phyloP scores from a whole-genome alignment of 1,139 yeast genomes.

The Yamadazyma pseudoaaseri region DNA sequence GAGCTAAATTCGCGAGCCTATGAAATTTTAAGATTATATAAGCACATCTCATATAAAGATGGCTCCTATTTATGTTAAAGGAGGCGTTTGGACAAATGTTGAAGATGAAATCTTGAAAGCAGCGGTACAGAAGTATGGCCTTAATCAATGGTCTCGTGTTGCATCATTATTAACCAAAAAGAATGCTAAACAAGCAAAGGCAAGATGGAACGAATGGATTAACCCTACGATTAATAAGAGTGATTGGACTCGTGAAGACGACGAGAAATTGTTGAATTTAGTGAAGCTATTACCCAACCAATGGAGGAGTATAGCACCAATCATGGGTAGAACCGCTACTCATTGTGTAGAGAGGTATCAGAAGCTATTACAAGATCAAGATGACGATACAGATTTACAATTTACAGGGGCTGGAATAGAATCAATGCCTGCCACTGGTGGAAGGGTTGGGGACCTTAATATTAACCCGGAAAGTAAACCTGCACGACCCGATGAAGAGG shows the following conservation, averaged over 20 bases:
- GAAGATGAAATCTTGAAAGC: conserved; percentile 91
- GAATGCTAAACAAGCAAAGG: conserved; percentile 88
- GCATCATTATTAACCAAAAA: conserved; percentile 83
- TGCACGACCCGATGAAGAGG: conserved; percentile 77
- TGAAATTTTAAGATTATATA: not conserved
- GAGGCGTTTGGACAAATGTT: conserved; percentile 88
- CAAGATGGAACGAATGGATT: conserved; percentile 89
- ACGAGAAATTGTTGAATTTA: conserved; percentile 63
- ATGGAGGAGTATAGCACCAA: conserved; percentile 86
- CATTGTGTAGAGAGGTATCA: conserved; percentile 90
- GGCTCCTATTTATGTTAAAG: conserved; percentile 78
- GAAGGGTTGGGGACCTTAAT: conserved; percentile 54
- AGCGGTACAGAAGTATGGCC: conserved; percentile 89
- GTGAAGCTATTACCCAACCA: conserved; percentile 83
- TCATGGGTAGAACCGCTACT: conserved; percentile 82
- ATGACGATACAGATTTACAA: conserved; percentile 30
- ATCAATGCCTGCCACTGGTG: conserved; percentile 40
- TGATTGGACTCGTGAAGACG: conserved; percentile 78
- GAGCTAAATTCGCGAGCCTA: no score
- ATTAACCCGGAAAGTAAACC: conserved; percentile 78
- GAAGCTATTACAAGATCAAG: conserved; percentile 59
- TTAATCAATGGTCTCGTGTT: conserved; percentile 93
- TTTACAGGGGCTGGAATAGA: conserved; percentile 60
- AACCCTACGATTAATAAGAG: conserved; percentile 66
- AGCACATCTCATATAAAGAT: conserved; percentile 6